These are phyloP conservation scores for Verbascum thapsus DNA, from an alignment of 257 asterid genomes.

Conservation along the genomic window DNA sequence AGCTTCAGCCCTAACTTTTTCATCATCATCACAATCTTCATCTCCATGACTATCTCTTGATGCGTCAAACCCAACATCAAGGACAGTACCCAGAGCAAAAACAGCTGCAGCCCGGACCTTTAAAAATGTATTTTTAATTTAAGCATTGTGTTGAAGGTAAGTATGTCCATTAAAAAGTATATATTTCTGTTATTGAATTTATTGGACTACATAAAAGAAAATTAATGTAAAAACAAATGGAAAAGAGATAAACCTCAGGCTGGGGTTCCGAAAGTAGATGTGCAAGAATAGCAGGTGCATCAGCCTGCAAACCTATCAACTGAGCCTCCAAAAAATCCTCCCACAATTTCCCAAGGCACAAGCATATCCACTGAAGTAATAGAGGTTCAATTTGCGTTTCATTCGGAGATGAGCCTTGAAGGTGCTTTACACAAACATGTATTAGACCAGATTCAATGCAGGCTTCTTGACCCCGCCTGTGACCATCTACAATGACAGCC, in stretches of 20 bases:
- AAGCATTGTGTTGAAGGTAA: slow-evolving; percentile 8
- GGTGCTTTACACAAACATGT: slow-evolving; percentile 81
- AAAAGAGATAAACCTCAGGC: slow-evolving; percentile 76
- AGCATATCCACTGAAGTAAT: slow-evolving; percentile 97
- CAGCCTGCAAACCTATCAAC: slow-evolving; percentile 75
- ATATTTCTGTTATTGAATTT: no score
- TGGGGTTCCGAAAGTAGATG: slow-evolving; percentile 94
- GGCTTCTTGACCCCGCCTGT: slow-evolving; percentile 91
- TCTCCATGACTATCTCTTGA: slow-evolving; percentile 83
- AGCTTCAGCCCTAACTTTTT: slow-evolving; percentile 80
- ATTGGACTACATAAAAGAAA: not conserved
- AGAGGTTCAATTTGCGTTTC: slow-evolving; percentile 90
- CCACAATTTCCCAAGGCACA: slow-evolving; percentile 96
- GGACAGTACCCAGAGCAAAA: slow-evolving; percentile 84
- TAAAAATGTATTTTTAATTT: slow-evolving; percentile 27
- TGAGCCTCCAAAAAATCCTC: slow-evolving; percentile 95
- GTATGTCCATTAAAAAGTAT: not conserved
- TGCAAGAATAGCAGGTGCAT: slow-evolving; percentile 80
- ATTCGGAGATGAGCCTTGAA: slow-evolving; percentile 70
- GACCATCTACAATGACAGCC: slow-evolving; percentile 97
- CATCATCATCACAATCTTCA: slow-evolving; percentile 88
- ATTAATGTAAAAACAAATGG: not conserved
- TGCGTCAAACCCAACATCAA: slow-evolving; percentile 79
- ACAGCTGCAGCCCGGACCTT: slow-evolving; percentile 98
- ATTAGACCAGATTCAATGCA: slow-evolving; percentile 86